Conservation (phyloP, 179 eudicot species). For the Patellifolia procumbens region DNA sequence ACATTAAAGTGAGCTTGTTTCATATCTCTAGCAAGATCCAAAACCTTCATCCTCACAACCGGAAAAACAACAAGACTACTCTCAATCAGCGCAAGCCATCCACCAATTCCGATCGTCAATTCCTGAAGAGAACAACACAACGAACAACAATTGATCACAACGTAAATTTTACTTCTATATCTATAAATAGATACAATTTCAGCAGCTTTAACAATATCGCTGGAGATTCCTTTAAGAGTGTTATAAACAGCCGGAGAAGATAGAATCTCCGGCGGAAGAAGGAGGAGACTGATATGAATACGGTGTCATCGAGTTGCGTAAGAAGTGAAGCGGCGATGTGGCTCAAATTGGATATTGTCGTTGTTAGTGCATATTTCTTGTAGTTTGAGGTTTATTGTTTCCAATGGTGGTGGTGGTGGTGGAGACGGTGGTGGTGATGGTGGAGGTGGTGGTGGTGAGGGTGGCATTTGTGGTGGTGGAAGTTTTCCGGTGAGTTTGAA, state of each 20-base stretch:
- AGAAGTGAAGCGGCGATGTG: conserved; percentile 47
- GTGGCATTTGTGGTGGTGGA: conserved; percentile 6
- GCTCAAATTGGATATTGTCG: conserved; percentile 43
- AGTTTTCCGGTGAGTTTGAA: neutral
- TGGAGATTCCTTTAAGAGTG: conserved; percentile 51
- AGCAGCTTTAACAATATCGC: conserved; percentile 42
- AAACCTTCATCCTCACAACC: conserved; percentile 54
- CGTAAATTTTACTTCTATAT: conserved; percentile 52
- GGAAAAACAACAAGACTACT: conserved; percentile 33
- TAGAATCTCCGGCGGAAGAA: conserved; percentile 30
- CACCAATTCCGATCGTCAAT: conserved; percentile 51
- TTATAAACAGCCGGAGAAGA: conserved; percentile 50
- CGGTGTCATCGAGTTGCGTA: conserved; percentile 51
- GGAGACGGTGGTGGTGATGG: conserved; percentile 23
- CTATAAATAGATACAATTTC: conserved; percentile 44
- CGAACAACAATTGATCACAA: conserved; percentile 49
- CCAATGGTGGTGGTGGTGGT: conserved; percentile 24
- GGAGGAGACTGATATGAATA: conserved; percentile 33
- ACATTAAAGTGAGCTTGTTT: conserved; percentile 59
- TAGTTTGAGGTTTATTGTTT: conserved; percentile 37
- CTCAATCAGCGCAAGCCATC: conserved; percentile 64
- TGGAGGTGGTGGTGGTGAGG: conserved; percentile 1
- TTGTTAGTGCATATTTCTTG: conserved; percentile 33
- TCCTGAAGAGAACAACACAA: conserved; percentile 48
- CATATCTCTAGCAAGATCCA: conserved; percentile 63